A percentile compares a stretch with the other conserved stretches of the same genome.
These are phyloP conservation scores for Endoconidiophora laricicola DNA, from an alignment of 2,329 filamentous ascomycete species.

Conservation along the genomic window DNA sequence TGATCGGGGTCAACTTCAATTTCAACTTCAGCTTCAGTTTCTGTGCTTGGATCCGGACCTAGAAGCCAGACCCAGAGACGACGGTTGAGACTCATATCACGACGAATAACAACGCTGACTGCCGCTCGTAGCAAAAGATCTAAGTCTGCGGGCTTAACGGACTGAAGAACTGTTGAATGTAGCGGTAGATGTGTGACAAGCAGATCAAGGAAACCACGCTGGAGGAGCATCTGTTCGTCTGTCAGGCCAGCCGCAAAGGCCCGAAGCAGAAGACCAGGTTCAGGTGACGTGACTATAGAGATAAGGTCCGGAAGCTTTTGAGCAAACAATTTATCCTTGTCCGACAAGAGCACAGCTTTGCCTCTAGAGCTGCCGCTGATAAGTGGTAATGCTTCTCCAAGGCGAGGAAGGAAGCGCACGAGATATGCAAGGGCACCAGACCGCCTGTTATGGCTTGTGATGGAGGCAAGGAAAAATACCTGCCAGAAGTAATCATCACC, in stretches of 20 bases:
- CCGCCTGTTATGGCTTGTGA: slow-evolving; percentile 72
- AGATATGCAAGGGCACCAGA: slow-evolving; percentile 81
- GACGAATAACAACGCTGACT: slow-evolving; percentile 68
- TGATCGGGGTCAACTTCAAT: slow-evolving; percentile 27
- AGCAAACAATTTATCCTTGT: slow-evolving; percentile 21
- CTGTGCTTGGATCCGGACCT: slow-evolving; percentile 48
- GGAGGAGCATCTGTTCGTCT: slow-evolving; percentile 80
- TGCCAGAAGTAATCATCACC: slow-evolving; percentile 94
- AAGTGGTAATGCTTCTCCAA: slow-evolving; percentile 30
- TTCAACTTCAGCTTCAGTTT: slow-evolving; percentile 14
- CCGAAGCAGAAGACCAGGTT: slow-evolving; percentile 76
- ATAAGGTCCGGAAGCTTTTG: slow-evolving; percentile 21
- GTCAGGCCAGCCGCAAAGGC: slow-evolving; percentile 81
- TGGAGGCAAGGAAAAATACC: slow-evolving; percentile 83
- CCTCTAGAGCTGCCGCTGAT: slow-evolving; percentile 23
- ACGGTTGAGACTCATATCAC: slow-evolving; percentile 93
- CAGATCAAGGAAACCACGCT: slow-evolving; percentile 84
- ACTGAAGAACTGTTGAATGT: slow-evolving; percentile 64
- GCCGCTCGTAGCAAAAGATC: slow-evolving; percentile 70
- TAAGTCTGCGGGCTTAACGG: slow-evolving; percentile 57
- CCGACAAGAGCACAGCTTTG: slow-evolving; percentile 21
- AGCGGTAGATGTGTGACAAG: slow-evolving; percentile 81
- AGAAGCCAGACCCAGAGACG: slow-evolving; percentile 94
- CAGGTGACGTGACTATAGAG: slow-evolving; percentile 64
- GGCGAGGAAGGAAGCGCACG: slow-evolving; percentile 53